Evolutionary conservation across 352 stramenopile genomes (phyloP).

Genomic region (Phytophthora citricola): DNA sequence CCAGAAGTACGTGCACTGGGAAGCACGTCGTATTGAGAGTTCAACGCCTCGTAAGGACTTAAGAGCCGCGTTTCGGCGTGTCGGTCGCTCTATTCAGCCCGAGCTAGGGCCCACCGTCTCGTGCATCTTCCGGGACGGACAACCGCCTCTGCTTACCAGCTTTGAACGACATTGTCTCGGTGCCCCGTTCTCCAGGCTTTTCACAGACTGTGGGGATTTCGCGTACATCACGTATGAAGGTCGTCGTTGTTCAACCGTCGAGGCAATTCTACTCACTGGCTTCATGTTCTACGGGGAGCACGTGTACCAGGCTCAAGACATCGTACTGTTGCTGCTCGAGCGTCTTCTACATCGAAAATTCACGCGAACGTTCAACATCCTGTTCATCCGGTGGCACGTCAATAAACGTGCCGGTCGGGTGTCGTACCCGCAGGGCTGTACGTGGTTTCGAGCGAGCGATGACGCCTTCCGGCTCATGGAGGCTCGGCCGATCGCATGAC

Average conservation of each 20-base stretch:
- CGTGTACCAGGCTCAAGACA: conserved; percentile 23
- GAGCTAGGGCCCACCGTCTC: conserved; percentile 1
- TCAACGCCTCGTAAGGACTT: neutral
- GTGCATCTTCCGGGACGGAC: conserved; percentile 5
- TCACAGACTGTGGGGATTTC: conserved; percentile 18
- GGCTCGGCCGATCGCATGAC: conserved; percentile 11
- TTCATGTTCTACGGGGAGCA: conserved; percentile 30
- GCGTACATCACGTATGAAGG: conserved; percentile 8
- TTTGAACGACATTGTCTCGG: conserved; percentile 27
- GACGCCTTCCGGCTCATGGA: conserved; percentile 18
- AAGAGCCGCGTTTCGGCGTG: conserved; percentile 2
- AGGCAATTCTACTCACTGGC: conserved; percentile 17
- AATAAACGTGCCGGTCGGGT: conserved; percentile 14
- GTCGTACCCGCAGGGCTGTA: conserved; percentile 20
- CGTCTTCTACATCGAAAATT: conserved; percentile 22
- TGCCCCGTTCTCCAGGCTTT: conserved; percentile 15
- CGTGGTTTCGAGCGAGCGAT: conserved; percentile 20
- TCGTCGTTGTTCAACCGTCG: conserved; percentile 15
- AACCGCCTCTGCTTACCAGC: conserved; percentile 11
- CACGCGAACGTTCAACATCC: conserved; percentile 31
- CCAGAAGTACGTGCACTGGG: neutral
- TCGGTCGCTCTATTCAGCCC: conserved; percentile 1
- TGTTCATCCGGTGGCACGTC: conserved; percentile 30
- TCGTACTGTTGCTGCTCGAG: conserved; percentile 20
- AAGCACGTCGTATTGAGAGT: neutral